Conservation (phyloP, 2,329 filamentous ascomycete species). For the Samsoniella hepiali region DNA sequence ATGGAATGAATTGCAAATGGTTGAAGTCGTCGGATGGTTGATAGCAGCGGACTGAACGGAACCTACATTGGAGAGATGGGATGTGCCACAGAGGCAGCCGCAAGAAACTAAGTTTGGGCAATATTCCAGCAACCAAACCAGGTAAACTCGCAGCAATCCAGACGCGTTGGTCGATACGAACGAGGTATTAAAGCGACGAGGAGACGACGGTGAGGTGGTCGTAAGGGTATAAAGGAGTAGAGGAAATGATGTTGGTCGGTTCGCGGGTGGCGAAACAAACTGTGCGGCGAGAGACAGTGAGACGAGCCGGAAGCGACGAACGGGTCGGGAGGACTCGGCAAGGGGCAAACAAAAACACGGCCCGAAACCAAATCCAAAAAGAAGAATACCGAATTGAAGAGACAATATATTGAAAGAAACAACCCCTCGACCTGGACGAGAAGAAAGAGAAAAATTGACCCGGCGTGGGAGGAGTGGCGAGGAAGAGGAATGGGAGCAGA, state of each 20-base stretch:
- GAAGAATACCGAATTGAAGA: neutral
- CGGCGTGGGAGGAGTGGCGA: slow-evolving; percentile 10
- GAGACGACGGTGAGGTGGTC: neutral
- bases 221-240: neutral
- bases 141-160: neutral
- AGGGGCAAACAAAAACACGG: neutral
- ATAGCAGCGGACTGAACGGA: neutral
- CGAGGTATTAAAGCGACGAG: neutral
- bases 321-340: neutral
- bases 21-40: neutral
- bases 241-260: neutral
- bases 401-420: neutral
- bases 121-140: slow-evolving; percentile 20
- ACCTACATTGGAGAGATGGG: slow-evolving; percentile 16
- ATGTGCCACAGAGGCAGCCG: neutral
- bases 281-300: neutral
- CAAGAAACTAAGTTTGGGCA: slow-evolving; percentile 16
- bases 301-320: slow-evolving; percentile 15
- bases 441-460: neutral
- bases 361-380: neutral
- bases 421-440: slow-evolving; percentile 10
- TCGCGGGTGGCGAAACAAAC: neutral
- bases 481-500: neutral
- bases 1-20: neutral
- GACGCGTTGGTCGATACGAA: neutral